Conservation (phyloP, 1,284 basidiomycete species). For the Hemileia vastatrix region DNA sequence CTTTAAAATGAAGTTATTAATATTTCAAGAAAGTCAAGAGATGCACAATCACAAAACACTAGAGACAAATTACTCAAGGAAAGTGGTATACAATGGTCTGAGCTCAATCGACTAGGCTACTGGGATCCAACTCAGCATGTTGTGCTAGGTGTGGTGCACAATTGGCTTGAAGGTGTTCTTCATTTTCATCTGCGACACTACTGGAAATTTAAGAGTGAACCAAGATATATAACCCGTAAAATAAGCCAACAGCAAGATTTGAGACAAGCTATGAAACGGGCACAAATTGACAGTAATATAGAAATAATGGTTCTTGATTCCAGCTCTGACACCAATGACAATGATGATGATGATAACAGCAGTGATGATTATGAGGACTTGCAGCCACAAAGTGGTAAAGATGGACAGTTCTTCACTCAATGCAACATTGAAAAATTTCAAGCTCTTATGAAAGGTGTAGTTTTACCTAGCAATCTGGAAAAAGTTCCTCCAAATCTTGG, state of each 20-base stretch:
- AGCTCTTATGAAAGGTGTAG: background rate
- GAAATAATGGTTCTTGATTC: background rate
- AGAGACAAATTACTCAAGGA: constrained; percentile 1
- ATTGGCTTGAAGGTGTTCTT: constrained; percentile 8
- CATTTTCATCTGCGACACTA: background rate
- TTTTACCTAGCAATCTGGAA: background rate
- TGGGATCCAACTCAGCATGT: constrained; percentile 9
- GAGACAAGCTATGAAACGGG: background rate
- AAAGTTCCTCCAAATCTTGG: constrained; percentile 10
- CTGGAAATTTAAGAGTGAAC: constrained; percentile 1
- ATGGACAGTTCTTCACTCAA: background rate
- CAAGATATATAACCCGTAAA: background rate
- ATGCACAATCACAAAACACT: background rate
- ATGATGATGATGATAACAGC: background rate
- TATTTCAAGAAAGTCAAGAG: background rate
- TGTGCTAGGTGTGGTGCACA: constrained; percentile 9
- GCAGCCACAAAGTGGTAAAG: background rate
- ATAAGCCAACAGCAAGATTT: too few species aligned
- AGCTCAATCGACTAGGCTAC: constrained; percentile 3
- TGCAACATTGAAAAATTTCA: constrained; percentile 2
- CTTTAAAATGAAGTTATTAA: background rate
- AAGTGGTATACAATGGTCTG: constrained; percentile 9
- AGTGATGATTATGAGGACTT: background rate
- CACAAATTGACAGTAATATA: background rate
- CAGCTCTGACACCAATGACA: too few species aligned